Evolutionary conservation across 768 basidiomycete species (phyloP).

Genomic region (Mycena belliarum): DNA sequence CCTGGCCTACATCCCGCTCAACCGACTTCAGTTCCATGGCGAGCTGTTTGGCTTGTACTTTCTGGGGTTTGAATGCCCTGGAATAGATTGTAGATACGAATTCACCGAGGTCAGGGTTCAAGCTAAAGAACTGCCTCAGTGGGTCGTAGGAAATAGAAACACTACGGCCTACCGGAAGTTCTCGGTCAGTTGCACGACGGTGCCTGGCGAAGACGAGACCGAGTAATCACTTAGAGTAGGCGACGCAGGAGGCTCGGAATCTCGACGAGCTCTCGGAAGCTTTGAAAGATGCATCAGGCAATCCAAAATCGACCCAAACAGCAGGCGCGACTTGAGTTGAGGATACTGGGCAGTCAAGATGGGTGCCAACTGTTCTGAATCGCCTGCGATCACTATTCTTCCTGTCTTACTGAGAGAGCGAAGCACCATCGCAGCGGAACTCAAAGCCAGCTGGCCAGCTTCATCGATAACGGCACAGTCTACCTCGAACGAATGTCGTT

Average conservation of each 20-base stretch:
- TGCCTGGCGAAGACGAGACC: constrained; percentile 32
- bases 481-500: constrained; percentile 37
- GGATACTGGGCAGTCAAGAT: constrained; percentile 51
- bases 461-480: constrained; percentile 52
- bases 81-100: constrained; percentile 56
- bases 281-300: constrained; percentile 38
- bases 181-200: constrained; percentile 50
- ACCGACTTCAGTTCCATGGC: constrained; percentile 36
- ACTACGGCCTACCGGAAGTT: constrained; percentile 44
- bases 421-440: constrained; percentile 45
- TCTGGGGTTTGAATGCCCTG: constrained; percentile 49
- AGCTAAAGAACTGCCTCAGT: constrained; percentile 25
- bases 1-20: constrained; percentile 21
- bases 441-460: constrained; percentile 52
- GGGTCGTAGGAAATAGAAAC: neutral
- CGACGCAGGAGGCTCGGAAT: constrained; percentile 11
- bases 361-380: constrained; percentile 53
- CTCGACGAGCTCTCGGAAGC: constrained; percentile 10
- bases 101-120: constrained; percentile 55
- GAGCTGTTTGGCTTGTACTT: constrained; percentile 42
- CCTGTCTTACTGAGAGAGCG: constrained; percentile 39
- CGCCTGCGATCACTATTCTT: constrained; percentile 50
- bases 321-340: constrained; percentile 32
- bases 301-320: constrained; percentile 54
- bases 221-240: constrained; percentile 23